Evolutionary conservation across 1,284 basidiomycete species (phyloP).

Genomic region (Heterobasidion occidentale): DNA sequence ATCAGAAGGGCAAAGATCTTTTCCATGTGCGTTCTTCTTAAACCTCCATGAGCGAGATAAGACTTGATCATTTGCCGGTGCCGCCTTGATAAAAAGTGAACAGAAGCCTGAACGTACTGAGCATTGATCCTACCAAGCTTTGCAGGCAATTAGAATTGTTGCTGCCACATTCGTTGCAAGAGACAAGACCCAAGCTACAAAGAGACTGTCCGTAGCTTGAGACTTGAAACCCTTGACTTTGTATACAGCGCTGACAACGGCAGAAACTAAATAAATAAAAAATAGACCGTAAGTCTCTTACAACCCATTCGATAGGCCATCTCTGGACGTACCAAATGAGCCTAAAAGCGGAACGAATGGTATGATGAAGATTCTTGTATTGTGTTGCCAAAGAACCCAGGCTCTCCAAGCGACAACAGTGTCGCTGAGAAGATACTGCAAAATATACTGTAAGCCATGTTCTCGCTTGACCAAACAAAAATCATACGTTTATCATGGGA

Average conservation of each 20-base stretch:
- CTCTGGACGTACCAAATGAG: background rate
- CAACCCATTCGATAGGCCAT: background rate
- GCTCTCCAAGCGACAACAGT: conserved; percentile 1
- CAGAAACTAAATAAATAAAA: background rate
- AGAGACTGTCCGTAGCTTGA: too few relatives aligned
- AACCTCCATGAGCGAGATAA: background rate
- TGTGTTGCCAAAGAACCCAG: background rate
- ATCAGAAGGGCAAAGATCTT: background rate
- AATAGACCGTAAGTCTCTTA: background rate
- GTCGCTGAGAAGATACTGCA: conserved; percentile 1
- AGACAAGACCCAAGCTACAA: background rate
- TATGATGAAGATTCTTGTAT: background rate
- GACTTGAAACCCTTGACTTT: background rate
- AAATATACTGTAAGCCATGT: background rate
- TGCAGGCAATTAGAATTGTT: background rate
- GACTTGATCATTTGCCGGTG: background rate
- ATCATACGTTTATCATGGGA: background rate
- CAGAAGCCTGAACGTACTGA: background rate
- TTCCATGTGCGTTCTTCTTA: background rate
- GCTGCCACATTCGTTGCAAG: conserved; percentile 1
- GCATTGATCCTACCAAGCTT: background rate
- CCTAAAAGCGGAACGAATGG: background rate
- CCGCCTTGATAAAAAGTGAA: background rate
- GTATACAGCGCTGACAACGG: background rate
- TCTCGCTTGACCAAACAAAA: background rate